Conservation (phyloP, 2,329 filamentous ascomycete genomes). For the Xylaria polymorpha region DNA sequence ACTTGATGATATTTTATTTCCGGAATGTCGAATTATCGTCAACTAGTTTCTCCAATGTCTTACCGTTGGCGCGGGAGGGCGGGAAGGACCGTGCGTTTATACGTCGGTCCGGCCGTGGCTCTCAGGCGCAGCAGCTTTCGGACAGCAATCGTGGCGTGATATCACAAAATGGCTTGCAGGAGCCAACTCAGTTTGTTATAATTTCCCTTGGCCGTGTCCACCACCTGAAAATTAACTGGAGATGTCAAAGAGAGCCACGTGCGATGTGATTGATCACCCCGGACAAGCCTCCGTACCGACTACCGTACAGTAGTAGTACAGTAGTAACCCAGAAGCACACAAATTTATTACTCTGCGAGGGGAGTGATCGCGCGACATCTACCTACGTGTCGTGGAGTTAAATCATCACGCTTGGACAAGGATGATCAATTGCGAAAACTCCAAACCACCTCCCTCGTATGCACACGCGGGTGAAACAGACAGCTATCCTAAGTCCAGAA, state of each 20-base stretch:
- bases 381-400: not conserved
- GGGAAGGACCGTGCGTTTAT: not conserved
- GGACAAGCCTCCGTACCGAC: not conserved
- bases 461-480: not conserved
- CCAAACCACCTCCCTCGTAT: not conserved
- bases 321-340: too few species aligned
- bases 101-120: constrained; percentile 8
- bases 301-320: not conserved
- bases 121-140: not conserved
- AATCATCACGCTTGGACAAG: too few species aligned
- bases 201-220: not conserved
- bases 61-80: not conserved
- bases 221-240: not conserved
- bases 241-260: constrained; percentile 20
- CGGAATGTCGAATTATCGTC: not conserved
- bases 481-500: not conserved
- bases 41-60: not conserved
- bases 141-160: constrained; percentile 22
- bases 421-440: not conserved
- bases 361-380: not conserved
- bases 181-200: not conserved
- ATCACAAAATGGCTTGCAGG: constrained; percentile 28
- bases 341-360: not conserved
- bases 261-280: constrained; percentile 15
- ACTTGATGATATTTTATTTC: not conserved